Evolutionary conservation across 768 basidiomycete genomes (phyloP).

Genomic region (Boletus vermiculosoides): DNA sequence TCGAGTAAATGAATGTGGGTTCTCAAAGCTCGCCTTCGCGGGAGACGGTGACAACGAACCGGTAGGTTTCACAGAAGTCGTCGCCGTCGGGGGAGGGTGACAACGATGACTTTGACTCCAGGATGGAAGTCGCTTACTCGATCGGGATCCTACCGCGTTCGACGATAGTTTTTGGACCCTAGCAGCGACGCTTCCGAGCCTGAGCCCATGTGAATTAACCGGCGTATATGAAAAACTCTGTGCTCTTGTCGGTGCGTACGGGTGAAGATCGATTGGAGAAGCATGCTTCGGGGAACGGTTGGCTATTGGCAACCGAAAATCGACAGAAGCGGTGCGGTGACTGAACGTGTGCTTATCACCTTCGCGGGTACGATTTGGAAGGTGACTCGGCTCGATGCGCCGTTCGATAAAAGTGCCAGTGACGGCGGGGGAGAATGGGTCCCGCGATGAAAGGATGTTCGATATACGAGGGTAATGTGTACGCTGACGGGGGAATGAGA

Average conservation of each 20-base stretch:
- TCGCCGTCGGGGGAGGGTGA: not conserved
- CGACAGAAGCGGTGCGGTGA: constrained; percentile 19
- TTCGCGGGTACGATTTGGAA: constrained; percentile 11
- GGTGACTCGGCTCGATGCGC: not conserved
- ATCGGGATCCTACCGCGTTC: constrained; percentile 9
- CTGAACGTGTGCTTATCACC: constrained; percentile 10
- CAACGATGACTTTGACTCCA: constrained; percentile 9
- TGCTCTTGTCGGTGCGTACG: constrained; percentile 10
- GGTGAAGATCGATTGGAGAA: constrained; percentile 27
- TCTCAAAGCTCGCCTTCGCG: not conserved
- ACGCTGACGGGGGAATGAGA: constrained; percentile 16
- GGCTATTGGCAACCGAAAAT: constrained; percentile 15
- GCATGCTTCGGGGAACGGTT: not conserved
- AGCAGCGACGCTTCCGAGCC: constrained; percentile 4
- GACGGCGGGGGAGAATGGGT: not conserved
- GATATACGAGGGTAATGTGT: constrained; percentile 13
- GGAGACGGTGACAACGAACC: not conserved
- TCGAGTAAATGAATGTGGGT: not conserved
- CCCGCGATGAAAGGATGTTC: constrained; percentile 2
- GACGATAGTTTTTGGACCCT: constrained; percentile 5
- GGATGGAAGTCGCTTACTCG: constrained; percentile 17
- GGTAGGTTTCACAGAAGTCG: not conserved
- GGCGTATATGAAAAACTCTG: constrained; percentile 9
- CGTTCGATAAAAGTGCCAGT: constrained; percentile 6
- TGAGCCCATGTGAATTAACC: not conserved